phyloP scores from a whole-genome alignment of 2,329 filamentous ascomycete genomes.

The Trematosphaeria pertusa region DNA sequence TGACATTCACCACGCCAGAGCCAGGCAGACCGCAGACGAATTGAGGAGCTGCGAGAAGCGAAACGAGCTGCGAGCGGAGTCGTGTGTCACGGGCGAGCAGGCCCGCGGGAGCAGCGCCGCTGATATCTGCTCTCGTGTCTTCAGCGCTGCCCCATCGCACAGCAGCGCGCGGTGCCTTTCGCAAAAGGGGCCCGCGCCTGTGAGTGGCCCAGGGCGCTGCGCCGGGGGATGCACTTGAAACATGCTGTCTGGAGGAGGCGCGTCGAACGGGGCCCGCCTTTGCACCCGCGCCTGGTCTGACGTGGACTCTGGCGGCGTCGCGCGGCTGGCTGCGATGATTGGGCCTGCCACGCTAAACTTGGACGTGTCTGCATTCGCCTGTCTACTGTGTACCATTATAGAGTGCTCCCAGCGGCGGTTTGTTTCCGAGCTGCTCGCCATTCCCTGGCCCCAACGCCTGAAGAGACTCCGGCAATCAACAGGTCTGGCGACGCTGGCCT shows the following conservation, averaged over 20 bases:
- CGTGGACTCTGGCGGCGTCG: conserved; percentile 28
- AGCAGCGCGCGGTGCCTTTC: not conserved
- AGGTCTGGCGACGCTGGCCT: not conserved
- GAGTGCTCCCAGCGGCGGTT: conserved; percentile 4
- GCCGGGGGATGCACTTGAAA: conserved; percentile 28
- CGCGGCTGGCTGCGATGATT: conserved; percentile 21
- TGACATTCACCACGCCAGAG: conserved; percentile 2
- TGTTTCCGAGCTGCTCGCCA: conserved; percentile 5
- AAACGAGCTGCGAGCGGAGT: not conserved
- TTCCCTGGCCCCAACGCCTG: not conserved
- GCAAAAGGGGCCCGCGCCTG: conserved; percentile 5
- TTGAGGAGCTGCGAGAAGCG: not conserved
- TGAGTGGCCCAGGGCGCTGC: conserved; percentile 3
- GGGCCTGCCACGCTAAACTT: conserved; percentile 19
- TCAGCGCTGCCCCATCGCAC: not conserved
- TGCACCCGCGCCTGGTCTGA: conserved; percentile 30
- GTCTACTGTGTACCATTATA: conserved; percentile 8
- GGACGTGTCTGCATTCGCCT: conserved; percentile 21
- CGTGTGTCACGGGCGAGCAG: not conserved
- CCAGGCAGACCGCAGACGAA: not conserved
- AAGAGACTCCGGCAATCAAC: not conserved
- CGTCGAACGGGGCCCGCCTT: conserved; percentile 29
- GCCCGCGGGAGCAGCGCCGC: not conserved
- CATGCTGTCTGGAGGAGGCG: conserved; percentile 41
- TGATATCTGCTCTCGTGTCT: conserved; percentile 1